Evolutionary conservation across 2,329 filamentous ascomycete species (phyloP).

Genomic region (Scedosporium dehoogii): DNA sequence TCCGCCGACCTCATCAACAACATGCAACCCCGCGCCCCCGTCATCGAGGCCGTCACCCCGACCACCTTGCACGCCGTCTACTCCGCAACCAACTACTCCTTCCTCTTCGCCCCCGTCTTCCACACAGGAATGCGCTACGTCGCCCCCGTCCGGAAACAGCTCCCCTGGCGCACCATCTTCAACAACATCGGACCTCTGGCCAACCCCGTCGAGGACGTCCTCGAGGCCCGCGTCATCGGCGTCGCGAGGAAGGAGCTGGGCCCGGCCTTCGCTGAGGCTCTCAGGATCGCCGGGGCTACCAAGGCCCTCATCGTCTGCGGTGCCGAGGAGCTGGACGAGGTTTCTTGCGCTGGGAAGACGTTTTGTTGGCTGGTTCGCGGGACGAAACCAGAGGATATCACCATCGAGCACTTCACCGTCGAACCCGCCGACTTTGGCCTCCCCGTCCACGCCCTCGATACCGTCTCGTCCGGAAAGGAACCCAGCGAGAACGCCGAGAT

Average conservation of each 20-base stretch:
- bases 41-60: constrained; percentile 65
- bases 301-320: constrained; percentile 92
- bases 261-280: constrained; percentile 76
- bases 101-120: constrained; percentile 92
- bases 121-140: constrained; percentile 91
- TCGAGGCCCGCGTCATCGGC: constrained; percentile 89
- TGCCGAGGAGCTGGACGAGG: constrained; percentile 88
- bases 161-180: constrained; percentile 95
- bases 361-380: constrained; percentile 71
- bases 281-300: constrained; percentile 62
- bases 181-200: constrained; percentile 89
- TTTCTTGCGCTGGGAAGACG: constrained; percentile 81
- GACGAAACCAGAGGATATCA: constrained; percentile 32
- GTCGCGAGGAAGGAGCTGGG: constrained; percentile 83
- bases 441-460: constrained; percentile 58
- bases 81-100: constrained; percentile 76
- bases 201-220: constrained; percentile 73
- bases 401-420: constrained; percentile 68
- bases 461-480: constrained; percentile 76
- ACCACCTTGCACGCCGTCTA: constrained; percentile 65
- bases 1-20: constrained; percentile 83
- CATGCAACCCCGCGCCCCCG: constrained; percentile 61
- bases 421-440: constrained; percentile 83
- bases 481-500: constrained; percentile 83
- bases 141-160: constrained; percentile 72